Evolutionary conservation across 176 grass and related monocot species (phyloP), one percentile per base, ranked within the genome.

Genomic region (Panicum miliaceum): DNA sequence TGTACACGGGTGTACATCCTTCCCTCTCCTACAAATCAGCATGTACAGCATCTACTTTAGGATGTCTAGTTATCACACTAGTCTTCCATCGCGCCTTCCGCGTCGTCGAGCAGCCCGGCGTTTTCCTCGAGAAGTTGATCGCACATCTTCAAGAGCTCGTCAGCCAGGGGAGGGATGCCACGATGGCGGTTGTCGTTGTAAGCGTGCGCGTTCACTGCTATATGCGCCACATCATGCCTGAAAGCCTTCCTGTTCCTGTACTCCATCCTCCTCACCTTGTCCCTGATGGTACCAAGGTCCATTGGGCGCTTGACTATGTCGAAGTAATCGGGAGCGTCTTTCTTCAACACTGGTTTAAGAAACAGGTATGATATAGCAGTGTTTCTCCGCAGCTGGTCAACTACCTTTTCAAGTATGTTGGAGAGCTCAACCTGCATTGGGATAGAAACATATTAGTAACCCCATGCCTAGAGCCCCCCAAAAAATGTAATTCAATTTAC

Each of bases 281-380:
- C 93, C 78, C 85, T 95, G 48, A 98, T 95, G 7, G 92, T 98
- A 27, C 89, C 90, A 40, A 98, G 91, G 67, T 98, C 96, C 96
- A 95, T 98, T 26, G 96, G 96, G 1, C 52, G 76, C 26, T 87
- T n/a, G 34, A 95, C 71, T 50, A 90, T 71, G 22, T 95, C 85
- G 9, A 90, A 40, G 36, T 98, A 98, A 82, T 98, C 96, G 5
- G 96, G 93, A 34, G 96, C 93, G 53, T 90, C 87, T 87, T 98
- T 98, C 82, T 77, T 98, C 7, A 81, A 62, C 71, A 98, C 96
- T 25, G 96, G 96, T 88, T 92, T 98, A 25, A 90, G 71, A 67
- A 98, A 98, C 52, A 98, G 85, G 50, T 83, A 85, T 12, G 96
- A 92, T 59, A 93, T 12, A 25, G 81, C 19, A 15, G 50, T 77